These are phyloP conservation scores for Globisporangium nunn DNA, from an alignment of 352 stramenopile genomes.

Conservation along the genomic window DNA sequence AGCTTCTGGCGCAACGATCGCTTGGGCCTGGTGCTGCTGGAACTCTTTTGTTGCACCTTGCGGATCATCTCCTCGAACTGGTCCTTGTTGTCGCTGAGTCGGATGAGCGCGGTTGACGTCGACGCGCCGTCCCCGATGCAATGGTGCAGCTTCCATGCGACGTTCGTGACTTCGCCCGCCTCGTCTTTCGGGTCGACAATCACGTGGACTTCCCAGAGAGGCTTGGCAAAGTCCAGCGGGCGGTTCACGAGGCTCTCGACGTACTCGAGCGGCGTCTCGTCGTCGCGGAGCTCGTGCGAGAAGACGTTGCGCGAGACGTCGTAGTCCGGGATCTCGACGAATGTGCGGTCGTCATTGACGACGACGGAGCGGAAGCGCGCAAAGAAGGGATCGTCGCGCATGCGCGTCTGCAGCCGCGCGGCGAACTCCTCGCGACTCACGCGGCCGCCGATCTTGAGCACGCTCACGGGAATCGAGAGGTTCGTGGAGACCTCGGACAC, in stretches of 20 bases:
- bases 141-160: constrained; percentile 73
- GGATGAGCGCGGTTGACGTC: constrained; percentile 49
- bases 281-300: constrained; percentile 41
- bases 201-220: constrained; percentile 73
- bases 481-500: constrained; percentile 71
- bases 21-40: constrained; percentile 24
- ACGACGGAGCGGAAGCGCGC: constrained; percentile 62
- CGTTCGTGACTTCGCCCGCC: constrained; percentile 25
- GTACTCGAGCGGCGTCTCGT: constrained; percentile 53
- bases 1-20: constrained; percentile 19
- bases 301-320: constrained; percentile 46
- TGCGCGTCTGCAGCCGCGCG: constrained; percentile 39
- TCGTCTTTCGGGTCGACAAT: constrained; percentile 30
- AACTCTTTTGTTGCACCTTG: constrained; percentile 29
- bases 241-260: constrained; percentile 67
- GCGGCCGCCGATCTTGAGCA: constrained; percentile 46
- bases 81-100: constrained; percentile 64
- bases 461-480: constrained; percentile 64
- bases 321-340: constrained; percentile 51
- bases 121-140: constrained; percentile 73
- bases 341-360: constrained; percentile 34
- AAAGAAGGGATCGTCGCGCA: constrained; percentile 59
- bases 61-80: constrained; percentile 57
- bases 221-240: constrained; percentile 56
- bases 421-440: constrained; percentile 39